Evolutionary conservation across 257 asterid genomes (phyloP).

Genomic region (Haberlea rhodopensis): DNA sequence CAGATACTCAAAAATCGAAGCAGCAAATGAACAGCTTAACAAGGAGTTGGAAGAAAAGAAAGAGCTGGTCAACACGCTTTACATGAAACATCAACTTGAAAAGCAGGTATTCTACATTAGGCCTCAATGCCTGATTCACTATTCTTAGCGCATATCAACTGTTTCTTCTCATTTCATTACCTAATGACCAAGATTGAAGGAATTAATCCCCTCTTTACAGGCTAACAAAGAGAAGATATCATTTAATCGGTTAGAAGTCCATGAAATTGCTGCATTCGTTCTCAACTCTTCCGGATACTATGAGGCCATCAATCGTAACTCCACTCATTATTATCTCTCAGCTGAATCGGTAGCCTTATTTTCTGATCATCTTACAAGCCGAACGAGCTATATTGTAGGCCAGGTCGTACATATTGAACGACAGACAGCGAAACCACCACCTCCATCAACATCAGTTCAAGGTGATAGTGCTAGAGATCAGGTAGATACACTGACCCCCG

Average conservation of each 20-base stretch:
- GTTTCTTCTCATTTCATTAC: neutral
- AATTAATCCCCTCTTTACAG: slow-evolving; percentile 34
- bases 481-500: slow-evolving; percentile 42
- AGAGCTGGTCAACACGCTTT: slow-evolving; percentile 71
- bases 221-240: slow-evolving; percentile 93
- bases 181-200: neutral
- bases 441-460: slow-evolving; percentile 35
- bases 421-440: slow-evolving; percentile 45
- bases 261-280: slow-evolving; percentile 85
- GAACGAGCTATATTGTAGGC: slow-evolving; percentile 73
- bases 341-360: slow-evolving; percentile 86
- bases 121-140: neutral
- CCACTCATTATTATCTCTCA: slow-evolving; percentile 76
- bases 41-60: slow-evolving; percentile 87
- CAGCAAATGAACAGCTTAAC: slow-evolving; percentile 52
- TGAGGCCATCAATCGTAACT: slow-evolving; percentile 80
- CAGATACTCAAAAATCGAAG: slow-evolving; percentile 71
- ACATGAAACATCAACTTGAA: slow-evolving; percentile 79
- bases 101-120: slow-evolving; percentile 60
- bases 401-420: slow-evolving; percentile 92
- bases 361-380: slow-evolving; percentile 65
- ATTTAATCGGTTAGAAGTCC: slow-evolving; percentile 74
- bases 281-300: slow-evolving; percentile 73
- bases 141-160: neutral
- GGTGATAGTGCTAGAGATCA: slow-evolving; percentile 38